Evolutionary conservation across 1,139 yeast species (phyloP), one percentile per base, ranked within the genome.

Genomic region (Geotrichum siamense): DNA sequence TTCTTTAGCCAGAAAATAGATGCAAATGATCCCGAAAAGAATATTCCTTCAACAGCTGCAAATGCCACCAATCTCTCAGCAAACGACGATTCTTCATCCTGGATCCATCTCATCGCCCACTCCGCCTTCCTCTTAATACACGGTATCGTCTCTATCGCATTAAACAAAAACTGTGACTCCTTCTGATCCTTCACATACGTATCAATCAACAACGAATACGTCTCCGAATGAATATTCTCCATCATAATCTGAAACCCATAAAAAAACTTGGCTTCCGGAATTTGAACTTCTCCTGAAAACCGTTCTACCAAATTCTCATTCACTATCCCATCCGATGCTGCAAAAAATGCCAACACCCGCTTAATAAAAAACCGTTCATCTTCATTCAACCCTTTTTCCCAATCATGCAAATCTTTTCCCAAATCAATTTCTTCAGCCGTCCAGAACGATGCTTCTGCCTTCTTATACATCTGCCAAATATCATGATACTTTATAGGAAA

Each of bases 191-290:
- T 87, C 67, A 91, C 83, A 68, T 89, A 91, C 37, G 96, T 78
- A 65, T 91, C 98, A 58, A 91, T 85, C 62, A 91, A 76, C 57
- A 91, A 72, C 12, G 97, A 89, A 71, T 93, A 91, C 39, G 96
- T 91, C 72, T 91, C 98, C 26, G 96, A 81, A 70, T 91, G 98
- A 61, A 91, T 91, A 74, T 91, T 93, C 71, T 93, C 96, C 91
- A 89, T 98, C 94, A 93, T 91, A 67, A 91, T 91, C 71, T 91
- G 97, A 82, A 91, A 91, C 44, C 98, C 98, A 65, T 91, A 91
- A 74, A 91, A 91, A 68, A 96, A 87, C 69, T 91, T 89, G 57
- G 97, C 98, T 72, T 91, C 99, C 48, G 98, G 94, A 55, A 83
- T 72, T 70, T 89, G 97, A 50, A 91, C 96, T 71, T 93, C 96